A percentile compares a stretch with the other conserved stretches of the same genome.
These are phyloP conservation scores for Discostella stelligeroides DNA, from an alignment of 108 stramenopile genomes.

Conservation along the genomic window DNA sequence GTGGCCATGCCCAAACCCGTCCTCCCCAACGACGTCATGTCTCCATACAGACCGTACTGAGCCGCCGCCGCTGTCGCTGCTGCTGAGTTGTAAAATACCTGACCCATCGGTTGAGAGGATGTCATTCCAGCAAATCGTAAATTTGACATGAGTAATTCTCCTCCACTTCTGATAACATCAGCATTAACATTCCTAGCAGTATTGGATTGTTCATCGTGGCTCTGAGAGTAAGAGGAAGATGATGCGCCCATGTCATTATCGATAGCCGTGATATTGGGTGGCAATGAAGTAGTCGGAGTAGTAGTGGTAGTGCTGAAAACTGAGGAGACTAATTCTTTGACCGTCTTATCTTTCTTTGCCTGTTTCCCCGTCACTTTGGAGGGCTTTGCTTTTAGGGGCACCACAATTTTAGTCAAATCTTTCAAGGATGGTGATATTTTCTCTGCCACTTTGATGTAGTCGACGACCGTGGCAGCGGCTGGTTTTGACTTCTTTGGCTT, in stretches of 20 bases:
- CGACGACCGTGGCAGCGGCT: neutral
- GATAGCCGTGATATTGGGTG: neutral
- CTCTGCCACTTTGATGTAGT: neutral
- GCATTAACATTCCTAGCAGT: neutral
- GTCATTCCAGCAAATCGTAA: neutral
- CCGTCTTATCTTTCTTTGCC: no score
- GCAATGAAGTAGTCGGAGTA: neutral
- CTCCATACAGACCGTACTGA: slow-evolving; percentile 2
- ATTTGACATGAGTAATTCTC: slow-evolving; percentile 2
- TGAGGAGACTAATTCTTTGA: no score
- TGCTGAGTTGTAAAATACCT: neutral
- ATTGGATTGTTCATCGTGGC: neutral
- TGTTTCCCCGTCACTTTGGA: no score
- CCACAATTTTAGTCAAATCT: neutral
- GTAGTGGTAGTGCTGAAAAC: no score
- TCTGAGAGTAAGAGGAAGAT: slow-evolving; percentile 2
- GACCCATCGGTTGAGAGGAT: neutral
- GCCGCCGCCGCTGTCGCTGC: neutral
- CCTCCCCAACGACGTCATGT: neutral
- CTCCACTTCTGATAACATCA: slow-evolving; percentile 1
- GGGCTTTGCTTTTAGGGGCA: no score
- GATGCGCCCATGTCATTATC: neutral
- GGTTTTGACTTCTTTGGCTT: neutral
- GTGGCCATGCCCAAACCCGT: slow-evolving; percentile 10
- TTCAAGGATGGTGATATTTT: neutral